Percentiles rank a stretch among this genome's conserved stretches.
Conservation (phyloP, 2,329 filamentous ascomycete species). For the Drechslerella dactyloides region DNA sequence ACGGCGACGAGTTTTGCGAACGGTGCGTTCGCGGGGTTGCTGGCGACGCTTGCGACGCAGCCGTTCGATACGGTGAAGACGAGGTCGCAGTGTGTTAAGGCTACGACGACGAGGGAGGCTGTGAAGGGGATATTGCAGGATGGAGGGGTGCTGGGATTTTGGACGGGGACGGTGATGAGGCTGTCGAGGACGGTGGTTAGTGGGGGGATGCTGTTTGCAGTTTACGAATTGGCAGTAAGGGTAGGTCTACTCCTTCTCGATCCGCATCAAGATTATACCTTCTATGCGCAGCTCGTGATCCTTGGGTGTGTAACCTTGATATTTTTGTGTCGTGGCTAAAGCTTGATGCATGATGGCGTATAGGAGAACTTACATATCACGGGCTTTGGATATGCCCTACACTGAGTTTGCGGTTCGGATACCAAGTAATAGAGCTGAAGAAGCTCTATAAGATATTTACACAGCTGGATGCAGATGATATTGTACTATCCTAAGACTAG, state of each 20-base stretch:
- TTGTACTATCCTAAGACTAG: too few relatives aligned
- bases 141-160: conserved; percentile 68
- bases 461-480: too few relatives aligned
- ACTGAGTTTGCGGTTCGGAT: conserved; percentile 23
- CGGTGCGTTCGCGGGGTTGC: conserved; percentile 67
- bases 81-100: conserved; percentile 66
- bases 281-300: too few relatives aligned
- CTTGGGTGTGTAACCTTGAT: too few relatives aligned
- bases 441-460: too few relatives aligned
- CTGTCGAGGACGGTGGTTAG: conserved; percentile 69
- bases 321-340: too few relatives aligned
- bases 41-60: conserved; percentile 68
- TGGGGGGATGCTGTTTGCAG: conserved; percentile 55
- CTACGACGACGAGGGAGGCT: conserved; percentile 66
- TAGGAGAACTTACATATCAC: conserved; percentile 39
- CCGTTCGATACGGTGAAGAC: conserved; percentile 72
- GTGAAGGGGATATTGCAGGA: conserved; percentile 65
- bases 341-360: too few relatives aligned
- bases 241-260: background rate
- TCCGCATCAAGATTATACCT: too few relatives aligned
- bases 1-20: conserved; percentile 67
- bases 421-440: too few relatives aligned
- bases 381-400: conserved; percentile 35
- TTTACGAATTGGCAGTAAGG: conserved; percentile 32
- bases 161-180: conserved; percentile 73